Base-by-base conservation (phyloP, 2,329 filamentous ascomycete genomes). In the Fusarium tricinctum region DNA sequence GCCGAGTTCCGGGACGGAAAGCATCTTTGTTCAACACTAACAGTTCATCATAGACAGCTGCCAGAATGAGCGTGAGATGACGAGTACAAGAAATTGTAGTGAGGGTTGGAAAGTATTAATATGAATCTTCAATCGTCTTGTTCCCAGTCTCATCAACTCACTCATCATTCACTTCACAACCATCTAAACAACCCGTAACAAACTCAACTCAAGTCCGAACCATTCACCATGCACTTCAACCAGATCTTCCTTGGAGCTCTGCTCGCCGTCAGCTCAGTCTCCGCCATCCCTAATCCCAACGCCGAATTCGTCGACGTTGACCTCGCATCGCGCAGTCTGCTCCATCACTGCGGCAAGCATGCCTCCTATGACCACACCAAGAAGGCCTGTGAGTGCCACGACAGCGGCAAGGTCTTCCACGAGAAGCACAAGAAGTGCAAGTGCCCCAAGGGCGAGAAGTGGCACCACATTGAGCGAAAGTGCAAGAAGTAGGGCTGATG, bases 371-470 rank as follows among this genome's bases (percentile, higher is more conserved):
- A 51, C 17, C 14, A 63, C 3, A 5, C 38, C 8, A 63, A 56
- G 39, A 48, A 28, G 7, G 42, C 45, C 8, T 66, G 63, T 3
- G 44, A 48, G 12, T 66, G 63, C 46, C 63, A 66, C 2, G 63
- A 66, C n/a, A 46, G 39, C 3, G 57, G 58, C 15, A 68, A 67
- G 14, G n/a, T 43, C 3, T 67, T 42, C 12, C 32, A 52, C 33
- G 28, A 45, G 22, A 40, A 68, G 10, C 58, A 68, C 22, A 56
- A 68, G 42, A 63, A 43, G 39, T 66, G 63, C 33, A 22, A 46
- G 14, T 67, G 63, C 23, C 63, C 63, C 30, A 63, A 68, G 58
- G 63, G 63, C 3, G 57, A 67, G 50, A 67, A 51, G 51, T 67
- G 47, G 63, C 50, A 67, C 19, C 63, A 64, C 13, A 5, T 53